Evolutionary conservation across 805 yeast species (phyloP).

Genomic region (Kurtzmaniella cleridarum): DNA sequence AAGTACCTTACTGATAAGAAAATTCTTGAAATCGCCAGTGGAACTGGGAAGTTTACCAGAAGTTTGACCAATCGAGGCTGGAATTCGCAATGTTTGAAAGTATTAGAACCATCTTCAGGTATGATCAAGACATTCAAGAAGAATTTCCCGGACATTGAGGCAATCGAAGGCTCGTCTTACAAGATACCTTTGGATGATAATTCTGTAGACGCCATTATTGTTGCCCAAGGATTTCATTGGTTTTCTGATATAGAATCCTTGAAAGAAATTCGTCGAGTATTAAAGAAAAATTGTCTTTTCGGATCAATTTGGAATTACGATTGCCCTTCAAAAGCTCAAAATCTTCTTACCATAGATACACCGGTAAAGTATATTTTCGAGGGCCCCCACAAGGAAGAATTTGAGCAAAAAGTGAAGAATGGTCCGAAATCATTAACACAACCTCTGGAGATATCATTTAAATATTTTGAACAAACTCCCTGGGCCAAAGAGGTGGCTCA

Average conservation of each 20-base stretch:
- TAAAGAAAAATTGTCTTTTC: constrained; percentile 43
- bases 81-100: constrained; percentile 23
- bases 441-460: constrained; percentile 5
- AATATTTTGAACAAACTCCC: constrained; percentile 16
- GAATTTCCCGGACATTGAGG: constrained; percentile 41
- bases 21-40: constrained; percentile 52
- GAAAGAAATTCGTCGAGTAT: constrained; percentile 45
- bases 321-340: constrained; percentile 7
- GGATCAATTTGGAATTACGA: constrained; percentile 62
- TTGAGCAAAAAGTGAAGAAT: background rate
- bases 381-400: background rate
- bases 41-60: constrained; percentile 60
- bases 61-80: constrained; percentile 37
- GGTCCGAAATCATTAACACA: background rate
- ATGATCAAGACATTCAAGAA: constrained; percentile 45
- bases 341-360: background rate
- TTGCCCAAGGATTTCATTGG: constrained; percentile 68
- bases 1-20: constrained; percentile 14
- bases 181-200: constrained; percentile 40
- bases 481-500: constrained; percentile 36
- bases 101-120: constrained; percentile 54
- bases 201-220: constrained; percentile 43
- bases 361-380: constrained; percentile 3
- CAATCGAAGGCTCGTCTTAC: constrained; percentile 39
- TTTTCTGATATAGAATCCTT: constrained; percentile 47